Conservation (phyloP, 441 rosid genomes). For the Mallotus repandus region DNA sequence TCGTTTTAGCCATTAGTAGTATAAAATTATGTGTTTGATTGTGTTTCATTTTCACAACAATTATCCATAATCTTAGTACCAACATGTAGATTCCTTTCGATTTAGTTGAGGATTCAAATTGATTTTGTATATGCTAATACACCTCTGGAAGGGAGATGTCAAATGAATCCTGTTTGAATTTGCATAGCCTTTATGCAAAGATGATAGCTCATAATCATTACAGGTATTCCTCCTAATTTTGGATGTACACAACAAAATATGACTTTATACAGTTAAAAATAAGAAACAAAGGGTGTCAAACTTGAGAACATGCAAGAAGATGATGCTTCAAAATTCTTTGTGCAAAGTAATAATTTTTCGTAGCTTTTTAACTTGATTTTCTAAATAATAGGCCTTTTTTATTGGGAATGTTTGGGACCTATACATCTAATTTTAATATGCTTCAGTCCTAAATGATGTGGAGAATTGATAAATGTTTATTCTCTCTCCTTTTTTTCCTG, state of each 20-base stretch:
- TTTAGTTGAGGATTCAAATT: no score
- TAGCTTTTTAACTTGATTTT: neutral
- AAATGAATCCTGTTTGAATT: slow-evolving; percentile 10
- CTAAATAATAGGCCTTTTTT: neutral
- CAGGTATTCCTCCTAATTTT: slow-evolving; percentile 7
- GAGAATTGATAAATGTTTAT: neutral
- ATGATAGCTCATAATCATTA: slow-evolving; percentile 1
- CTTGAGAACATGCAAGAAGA: neutral
- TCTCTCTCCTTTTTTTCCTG: slow-evolving; percentile 13
- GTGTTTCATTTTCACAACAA: neutral
- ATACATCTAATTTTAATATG: neutral
- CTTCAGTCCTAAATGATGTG: neutral
- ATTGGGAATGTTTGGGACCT: neutral
- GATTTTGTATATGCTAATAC: neutral
- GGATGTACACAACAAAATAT: neutral
- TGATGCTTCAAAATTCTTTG: neutral
- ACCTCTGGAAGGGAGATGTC: neutral
- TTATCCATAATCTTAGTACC: neutral
- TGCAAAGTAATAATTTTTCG: neutral
- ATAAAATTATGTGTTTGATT: neutral
- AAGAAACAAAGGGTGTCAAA: neutral
- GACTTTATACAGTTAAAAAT: neutral
- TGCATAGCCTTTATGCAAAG: neutral
- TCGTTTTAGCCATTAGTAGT: neutral
- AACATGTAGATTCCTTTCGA: neutral